phyloP scores from a whole-genome alignment of 176 grass and related monocot species.

The Carex parvula region DNA sequence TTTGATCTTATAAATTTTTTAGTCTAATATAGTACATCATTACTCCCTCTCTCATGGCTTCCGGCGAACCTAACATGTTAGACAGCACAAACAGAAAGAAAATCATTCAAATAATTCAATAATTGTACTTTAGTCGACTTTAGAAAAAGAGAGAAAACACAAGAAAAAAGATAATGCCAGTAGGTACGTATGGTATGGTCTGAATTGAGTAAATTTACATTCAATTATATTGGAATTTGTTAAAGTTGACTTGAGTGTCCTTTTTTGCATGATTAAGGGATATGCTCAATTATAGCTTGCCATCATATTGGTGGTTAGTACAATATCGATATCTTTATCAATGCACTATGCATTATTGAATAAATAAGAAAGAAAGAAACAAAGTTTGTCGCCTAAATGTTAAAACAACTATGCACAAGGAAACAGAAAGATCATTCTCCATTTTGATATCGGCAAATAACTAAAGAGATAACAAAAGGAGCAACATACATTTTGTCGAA shows the following conservation, averaged over 20 bases:
- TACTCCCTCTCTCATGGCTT: not conserved
- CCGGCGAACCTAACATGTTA: not conserved
- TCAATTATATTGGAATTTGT: not conserved
- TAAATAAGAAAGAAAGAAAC: slow-evolving; percentile 21
- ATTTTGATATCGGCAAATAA: not conserved
- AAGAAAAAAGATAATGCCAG: not conserved
- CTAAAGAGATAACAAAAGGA: not conserved
- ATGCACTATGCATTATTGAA: slow-evolving; percentile 24
- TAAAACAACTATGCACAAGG: not conserved
- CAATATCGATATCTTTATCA: slow-evolving; percentile 3
- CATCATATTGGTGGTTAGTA: slow-evolving; percentile 30
- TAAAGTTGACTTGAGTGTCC: slow-evolving; percentile 16
- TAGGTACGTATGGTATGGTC: slow-evolving; percentile 5
- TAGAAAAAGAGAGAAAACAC: not conserved
- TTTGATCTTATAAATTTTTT: not conserved
- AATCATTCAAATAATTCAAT: slow-evolving; percentile 8
- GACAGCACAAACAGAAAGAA: not conserved
- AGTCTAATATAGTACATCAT: not conserved
- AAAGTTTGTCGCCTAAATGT: not conserved
- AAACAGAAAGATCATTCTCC: not conserved
- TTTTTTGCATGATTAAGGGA: slow-evolving; percentile 21
- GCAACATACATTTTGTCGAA: not conserved
- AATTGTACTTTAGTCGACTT: not conserved
- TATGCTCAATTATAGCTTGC: slow-evolving; percentile 23
- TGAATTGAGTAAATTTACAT: not conserved